Evolutionary conservation across 2,329 filamentous ascomycete species (phyloP), one percentile per base, ranked within the genome.

Genomic region (Pleurostoma richardsiae): DNA sequence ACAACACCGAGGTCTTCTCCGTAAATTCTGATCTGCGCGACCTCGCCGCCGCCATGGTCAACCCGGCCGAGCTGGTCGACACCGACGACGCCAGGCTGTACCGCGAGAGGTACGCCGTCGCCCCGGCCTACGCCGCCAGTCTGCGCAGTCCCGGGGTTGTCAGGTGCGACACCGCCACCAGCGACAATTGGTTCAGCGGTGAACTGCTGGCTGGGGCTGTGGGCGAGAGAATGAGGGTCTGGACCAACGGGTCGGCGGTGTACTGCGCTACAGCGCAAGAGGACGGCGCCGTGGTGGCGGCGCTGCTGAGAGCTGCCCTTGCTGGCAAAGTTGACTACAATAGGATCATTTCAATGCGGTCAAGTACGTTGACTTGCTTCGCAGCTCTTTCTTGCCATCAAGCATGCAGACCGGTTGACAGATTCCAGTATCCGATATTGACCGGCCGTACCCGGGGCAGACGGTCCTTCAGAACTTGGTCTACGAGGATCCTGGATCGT

Each of bases 1-100:
- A 69, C 49, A 65, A 67, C 30, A 70, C 66, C 4, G 68, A 71
- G 50, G 67, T 68, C 30, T 69, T 68, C 52, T 66, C 69, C 47
- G 46, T 70, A 44, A 70, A 70, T 54, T 53, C 60, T 28, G 58
- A 61, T 31, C 58, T 71, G 10, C 64, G 64, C 41, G 54, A 62
- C 10, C 38, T 63, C 8, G 63, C 63, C 29, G 58, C 60, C 5
- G 46, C 45, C 30, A 63, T 67, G 47, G 63, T 67, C 1, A 53
- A 57, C 36, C 62, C 56, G 11, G 65, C 61, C 1, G 55, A 49
- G 3, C 56, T 71, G 29, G 65, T 64, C 51, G 68, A 71, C 51
- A 63, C 57, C 49, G 56, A 53, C 26, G 56, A 51, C 8, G 66
- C 28, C 44, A 60, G 2, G 51, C 63, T 5, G n/a, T 36, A 36